Percentiles rank a stretch among this genome's conserved stretches.
These are phyloP conservation scores for Gymnopilus junonius DNA, from an alignment of 768 basidiomycete genomes.

Conservation along the genomic window DNA sequence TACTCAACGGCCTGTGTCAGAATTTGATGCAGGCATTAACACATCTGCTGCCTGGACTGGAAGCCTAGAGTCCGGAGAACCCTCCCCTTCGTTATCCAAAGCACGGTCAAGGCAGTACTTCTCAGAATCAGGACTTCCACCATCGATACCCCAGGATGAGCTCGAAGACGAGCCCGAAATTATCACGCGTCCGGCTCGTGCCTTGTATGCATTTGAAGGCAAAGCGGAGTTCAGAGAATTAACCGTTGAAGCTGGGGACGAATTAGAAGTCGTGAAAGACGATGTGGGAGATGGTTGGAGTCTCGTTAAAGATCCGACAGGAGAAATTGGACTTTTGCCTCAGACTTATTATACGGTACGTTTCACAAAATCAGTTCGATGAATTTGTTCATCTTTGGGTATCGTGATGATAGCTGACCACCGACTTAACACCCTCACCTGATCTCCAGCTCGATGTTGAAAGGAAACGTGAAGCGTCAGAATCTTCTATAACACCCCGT, in stretches of 20 bases:
- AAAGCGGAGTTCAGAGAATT: constrained; percentile 78
- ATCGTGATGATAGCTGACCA: constrained; percentile 55
- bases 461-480: constrained; percentile 25
- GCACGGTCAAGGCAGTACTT: constrained; percentile 41
- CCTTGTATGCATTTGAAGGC: constrained; percentile 76
- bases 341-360: constrained; percentile 74
- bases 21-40: constrained; percentile 81
- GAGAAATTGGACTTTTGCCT: constrained; percentile 72
- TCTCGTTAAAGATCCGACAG: constrained; percentile 59
- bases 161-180: constrained; percentile 38
- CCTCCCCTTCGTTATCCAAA: constrained; percentile 31
- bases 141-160: constrained; percentile 48
- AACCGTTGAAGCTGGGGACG: constrained; percentile 68
- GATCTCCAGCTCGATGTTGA: constrained; percentile 39
- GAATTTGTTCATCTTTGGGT: constrained; percentile 4
- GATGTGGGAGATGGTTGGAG: constrained; percentile 84
- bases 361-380: constrained; percentile 15
- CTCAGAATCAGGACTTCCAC: constrained; percentile 37
- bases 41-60: constrained; percentile 80
- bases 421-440: constrained; percentile 61
- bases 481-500: constrained; percentile 51
- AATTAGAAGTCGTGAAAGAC: constrained; percentile 71
- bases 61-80: constrained; percentile 42
- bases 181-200: constrained; percentile 57
- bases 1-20: constrained; percentile 38